These are phyloP conservation scores for Albifimbria verrucaria DNA, from an alignment of 2,329 filamentous ascomycete genomes.

Conservation along the genomic window DNA sequence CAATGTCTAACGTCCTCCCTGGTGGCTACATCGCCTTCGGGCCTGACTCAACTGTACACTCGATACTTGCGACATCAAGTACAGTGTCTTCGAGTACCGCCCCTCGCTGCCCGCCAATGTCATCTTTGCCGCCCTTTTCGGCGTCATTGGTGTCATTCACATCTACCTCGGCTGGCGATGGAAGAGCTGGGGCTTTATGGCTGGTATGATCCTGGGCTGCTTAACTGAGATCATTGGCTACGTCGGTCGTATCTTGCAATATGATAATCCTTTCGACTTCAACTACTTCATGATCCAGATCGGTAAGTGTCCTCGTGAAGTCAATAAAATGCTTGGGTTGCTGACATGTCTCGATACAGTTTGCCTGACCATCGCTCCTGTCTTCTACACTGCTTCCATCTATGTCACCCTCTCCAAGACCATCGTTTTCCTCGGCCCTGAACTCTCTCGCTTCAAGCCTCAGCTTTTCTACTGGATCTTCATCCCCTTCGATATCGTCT, in stretches of 20 bases:
- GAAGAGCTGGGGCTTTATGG: constrained; percentile 46
- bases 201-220: constrained; percentile 54
- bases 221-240: constrained; percentile 61
- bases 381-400: constrained; percentile 57
- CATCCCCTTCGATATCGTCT: constrained; percentile 54
- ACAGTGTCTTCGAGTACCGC: constrained; percentile 51
- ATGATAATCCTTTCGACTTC: constrained; percentile 56
- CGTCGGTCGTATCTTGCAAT: constrained; percentile 53
- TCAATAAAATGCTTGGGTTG: not conserved
- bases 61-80: constrained; percentile 42
- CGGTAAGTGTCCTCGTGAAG: constrained; percentile 30
- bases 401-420: constrained; percentile 57
- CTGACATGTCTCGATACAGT: constrained; percentile 23
- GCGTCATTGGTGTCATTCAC: constrained; percentile 36
- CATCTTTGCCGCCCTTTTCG: constrained; percentile 49
- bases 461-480: constrained; percentile 44
- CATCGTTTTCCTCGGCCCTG: constrained; percentile 36
- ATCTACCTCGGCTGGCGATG: constrained; percentile 41
- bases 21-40: constrained; percentile 35
- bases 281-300: constrained; percentile 65
- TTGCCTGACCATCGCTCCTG: constrained; percentile 51
- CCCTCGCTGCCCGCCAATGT: constrained; percentile 52
- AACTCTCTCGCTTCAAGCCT: constrained; percentile 41
- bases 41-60: constrained; percentile 43
- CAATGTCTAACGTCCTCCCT: constrained; percentile 4